Percentiles rank a stretch among this genome's conserved stretches.
Evolutionary conservation across 805 yeast genomes (phyloP).

Genomic region (Candida hispaniensis): DNA sequence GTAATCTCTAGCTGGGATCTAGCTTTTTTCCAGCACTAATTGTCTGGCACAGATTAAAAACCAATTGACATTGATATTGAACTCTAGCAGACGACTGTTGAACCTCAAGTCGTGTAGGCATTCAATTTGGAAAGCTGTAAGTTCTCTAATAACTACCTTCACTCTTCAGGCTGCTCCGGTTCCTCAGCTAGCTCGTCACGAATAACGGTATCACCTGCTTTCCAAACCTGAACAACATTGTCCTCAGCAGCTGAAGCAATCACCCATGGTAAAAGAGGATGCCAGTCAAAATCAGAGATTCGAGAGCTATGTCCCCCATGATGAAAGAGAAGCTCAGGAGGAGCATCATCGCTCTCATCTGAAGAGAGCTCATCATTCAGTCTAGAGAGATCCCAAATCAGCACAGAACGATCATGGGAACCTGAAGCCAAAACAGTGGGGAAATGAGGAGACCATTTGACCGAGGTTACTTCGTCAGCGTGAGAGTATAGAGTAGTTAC

Average conservation of each 20-base stretch:
- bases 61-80: too few relatives aligned
- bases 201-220: constrained; percentile 41
- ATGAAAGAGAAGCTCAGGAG: constrained; percentile 66
- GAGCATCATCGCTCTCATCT: constrained; percentile 50
- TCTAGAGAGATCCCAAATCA: constrained; percentile 61
- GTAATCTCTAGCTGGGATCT: too few relatives aligned
- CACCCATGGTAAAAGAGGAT: constrained; percentile 48
- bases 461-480: constrained; percentile 42
- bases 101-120: too few relatives aligned
- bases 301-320: constrained; percentile 82
- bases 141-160: too few relatives aligned
- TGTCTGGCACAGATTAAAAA: too few relatives aligned
- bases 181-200: constrained; percentile 11
- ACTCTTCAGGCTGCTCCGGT: too few relatives aligned
- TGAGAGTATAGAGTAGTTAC: constrained; percentile 62
- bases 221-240: constrained; percentile 66
- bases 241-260: constrained; percentile 67
- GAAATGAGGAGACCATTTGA: constrained; percentile 42
- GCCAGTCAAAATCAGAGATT: constrained; percentile 57
- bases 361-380: constrained; percentile 43
- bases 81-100: too few relatives aligned
- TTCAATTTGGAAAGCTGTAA: too few relatives aligned
- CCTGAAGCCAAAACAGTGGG: constrained; percentile 47
- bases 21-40: too few relatives aligned
- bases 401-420: constrained; percentile 56